Evolutionary conservation across 495 filamentous ascomycete genomes (phyloP).

Genomic region (Opeltia flavorubescens): DNA sequence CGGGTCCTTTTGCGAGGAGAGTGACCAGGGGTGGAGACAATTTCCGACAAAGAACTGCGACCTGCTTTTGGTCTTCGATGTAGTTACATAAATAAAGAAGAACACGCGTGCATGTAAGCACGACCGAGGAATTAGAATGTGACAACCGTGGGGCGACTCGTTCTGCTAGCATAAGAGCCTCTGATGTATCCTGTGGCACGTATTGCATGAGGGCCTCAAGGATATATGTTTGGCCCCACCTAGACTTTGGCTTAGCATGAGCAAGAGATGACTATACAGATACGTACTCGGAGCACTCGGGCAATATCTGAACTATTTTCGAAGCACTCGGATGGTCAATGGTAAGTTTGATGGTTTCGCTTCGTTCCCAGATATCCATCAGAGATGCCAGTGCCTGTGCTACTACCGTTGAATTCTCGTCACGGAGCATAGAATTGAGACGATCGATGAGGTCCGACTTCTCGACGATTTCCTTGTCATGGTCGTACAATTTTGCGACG

Average conservation of each 20-base stretch:
- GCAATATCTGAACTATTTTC: slow-evolving; percentile 90
- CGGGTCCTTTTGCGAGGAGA: slow-evolving; percentile 85
- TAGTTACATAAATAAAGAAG: slow-evolving; percentile 99
- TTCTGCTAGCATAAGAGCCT: slow-evolving; percentile 82
- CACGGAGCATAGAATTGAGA: slow-evolving; percentile 76
- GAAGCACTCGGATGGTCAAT: slow-evolving; percentile 96
- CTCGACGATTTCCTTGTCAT: slow-evolving; percentile 84
- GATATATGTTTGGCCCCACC: slow-evolving; percentile 99
- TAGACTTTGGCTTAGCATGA: slow-evolving; percentile 19
- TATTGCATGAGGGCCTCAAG: slow-evolving; percentile 97
- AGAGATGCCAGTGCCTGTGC: slow-evolving; percentile 82
- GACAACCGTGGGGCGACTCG: slow-evolving; percentile 86
- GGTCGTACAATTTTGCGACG: slow-evolving; percentile 95
- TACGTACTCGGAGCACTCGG: slow-evolving; percentile 94
- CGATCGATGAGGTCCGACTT: slow-evolving; percentile 81
- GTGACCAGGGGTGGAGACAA: slow-evolving; percentile 92
- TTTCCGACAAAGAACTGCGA: slow-evolving; percentile 78
- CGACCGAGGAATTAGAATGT: slow-evolving; percentile 91
- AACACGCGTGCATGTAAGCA: slow-evolving; percentile 88
- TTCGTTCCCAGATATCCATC: slow-evolving; percentile 98
- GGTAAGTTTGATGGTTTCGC: slow-evolving; percentile 92
- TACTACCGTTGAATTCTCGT: slow-evolving; percentile 95
- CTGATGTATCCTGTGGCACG: slow-evolving; percentile 77
- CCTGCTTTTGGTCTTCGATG: slow-evolving; percentile 84
- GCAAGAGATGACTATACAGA: neutral